Evolutionary conservation across 2,329 filamentous ascomycete genomes (phyloP).

Genomic region (Aspergillus sp.): DNA sequence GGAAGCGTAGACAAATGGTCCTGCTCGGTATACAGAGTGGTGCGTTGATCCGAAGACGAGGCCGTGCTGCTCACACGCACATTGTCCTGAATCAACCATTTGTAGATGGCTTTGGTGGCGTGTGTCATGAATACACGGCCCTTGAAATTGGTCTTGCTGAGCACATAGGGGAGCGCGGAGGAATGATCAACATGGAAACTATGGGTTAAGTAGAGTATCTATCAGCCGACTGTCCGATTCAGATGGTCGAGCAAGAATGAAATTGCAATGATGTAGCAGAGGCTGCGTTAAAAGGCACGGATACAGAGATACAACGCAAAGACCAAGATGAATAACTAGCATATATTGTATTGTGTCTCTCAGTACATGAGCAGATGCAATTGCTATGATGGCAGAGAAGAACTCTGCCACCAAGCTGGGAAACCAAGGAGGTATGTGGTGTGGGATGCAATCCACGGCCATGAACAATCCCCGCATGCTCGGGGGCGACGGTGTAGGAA

Average conservation of each 20-base stretch:
- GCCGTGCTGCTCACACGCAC: conserved; percentile 79
- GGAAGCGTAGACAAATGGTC: conserved; percentile 93
- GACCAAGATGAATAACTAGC: conserved; percentile 25
- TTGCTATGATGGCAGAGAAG: neutral
- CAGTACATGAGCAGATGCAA: conserved; percentile 33
- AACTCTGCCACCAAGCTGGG: neutral
- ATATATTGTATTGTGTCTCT: conserved; percentile 39
- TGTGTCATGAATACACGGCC: conserved; percentile 99
- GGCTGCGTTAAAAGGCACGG: conserved; percentile 18
- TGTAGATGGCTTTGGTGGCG: conserved; percentile 98
- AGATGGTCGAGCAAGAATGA: neutral
- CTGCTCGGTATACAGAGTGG: conserved; percentile 85
- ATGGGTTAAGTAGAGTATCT: conserved; percentile 42
- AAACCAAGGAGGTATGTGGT: neutral
- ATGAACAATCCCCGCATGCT: neutral
- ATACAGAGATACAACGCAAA: conserved; percentile 21
- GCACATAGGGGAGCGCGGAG: conserved; percentile 95
- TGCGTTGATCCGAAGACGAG: conserved; percentile 63
- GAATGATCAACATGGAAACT: conserved; percentile 99
- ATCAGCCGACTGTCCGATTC: conserved; percentile 31
- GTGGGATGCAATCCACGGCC: neutral
- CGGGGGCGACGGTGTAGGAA: conserved; percentile 6
- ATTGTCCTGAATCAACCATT: conserved; percentile 97
- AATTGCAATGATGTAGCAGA: conserved; percentile 6
- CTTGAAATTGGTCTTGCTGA: conserved; percentile 96